Base-by-base conservation (phyloP, 1,139 yeast genomes). In the Geotrichum fermentans region DNA sequence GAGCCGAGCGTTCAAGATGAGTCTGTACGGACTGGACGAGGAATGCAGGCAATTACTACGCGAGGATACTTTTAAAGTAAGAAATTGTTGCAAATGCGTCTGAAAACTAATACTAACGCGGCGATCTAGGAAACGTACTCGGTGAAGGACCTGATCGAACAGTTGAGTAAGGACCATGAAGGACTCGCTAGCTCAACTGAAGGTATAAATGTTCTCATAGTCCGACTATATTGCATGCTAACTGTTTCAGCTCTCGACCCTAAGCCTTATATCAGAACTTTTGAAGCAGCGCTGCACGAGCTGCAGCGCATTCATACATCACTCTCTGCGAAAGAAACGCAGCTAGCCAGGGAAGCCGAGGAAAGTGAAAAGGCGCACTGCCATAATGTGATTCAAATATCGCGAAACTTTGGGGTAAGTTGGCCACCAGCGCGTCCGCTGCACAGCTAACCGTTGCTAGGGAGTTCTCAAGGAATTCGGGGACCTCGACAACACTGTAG, bases 251-350 rank as follows among this genome's bases (percentile, higher is more conserved):
- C 66, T 2, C 60, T 71, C 49, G 97, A 92, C 63, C 97, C 98
- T 1, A 89, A 88, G 59, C 98, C 98, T 1, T 90, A 87, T 63
- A 92, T 92, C 48, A 77, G 96, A 60, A 87, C 96, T 0, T 90
- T 92, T 65, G 97, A 90, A 66, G 80, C 92, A 1, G 88, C 95
- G 1, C 70, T 89, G 41, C 74, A 81, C 48, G 94, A 87, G 61
- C 69, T 88, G 55, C 79, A 81, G 58, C 73, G 73, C 44, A 67
- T 89, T 40, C 74, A 74, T 44, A 73, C 72, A 1, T 81, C 82
- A 44, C 80, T 89, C 1, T 64, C 70, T 8, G 63, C 66, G 10
- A 74, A 73, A 51, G 80, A 78, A 54, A 68, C 65, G 1, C 68
- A 67, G 14, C 71, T 80, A 28, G 83, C 77, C 43, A 70, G 69